Percentiles rank a stretch among this genome's conserved stretches.
Evolutionary conservation across 257 asterid genomes (phyloP).

Genomic region (Eucommia ulmoides): DNA sequence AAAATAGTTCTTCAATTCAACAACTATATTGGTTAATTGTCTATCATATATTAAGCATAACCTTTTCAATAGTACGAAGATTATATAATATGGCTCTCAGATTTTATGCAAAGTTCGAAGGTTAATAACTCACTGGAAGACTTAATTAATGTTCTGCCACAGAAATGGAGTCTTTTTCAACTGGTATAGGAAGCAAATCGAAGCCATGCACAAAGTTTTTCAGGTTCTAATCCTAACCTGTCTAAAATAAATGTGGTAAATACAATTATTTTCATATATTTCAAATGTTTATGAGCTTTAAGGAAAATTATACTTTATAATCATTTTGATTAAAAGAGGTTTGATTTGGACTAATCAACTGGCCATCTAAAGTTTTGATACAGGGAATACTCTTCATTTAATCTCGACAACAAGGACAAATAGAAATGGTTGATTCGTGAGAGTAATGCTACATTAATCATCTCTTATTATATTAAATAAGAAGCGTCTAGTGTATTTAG

Average conservation of each 20-base stretch:
- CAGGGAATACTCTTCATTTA: slow-evolving; percentile 39
- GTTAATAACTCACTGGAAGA: slow-evolving; percentile 23
- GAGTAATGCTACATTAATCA: slow-evolving; percentile 7
- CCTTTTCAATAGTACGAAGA: not conserved
- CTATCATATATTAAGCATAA: slow-evolving; percentile 1
- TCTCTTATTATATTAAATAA: too few species aligned
- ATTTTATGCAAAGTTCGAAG: slow-evolving; percentile 21
- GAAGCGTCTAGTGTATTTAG: too few species aligned
- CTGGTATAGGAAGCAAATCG: slow-evolving; percentile 99
- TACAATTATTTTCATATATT: slow-evolving; percentile 16
- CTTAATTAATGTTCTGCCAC: slow-evolving; percentile 62
- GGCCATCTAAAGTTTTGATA: slow-evolving; percentile 38
- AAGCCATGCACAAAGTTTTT: slow-evolving; percentile 99
- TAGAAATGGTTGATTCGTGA: slow-evolving; percentile 13
- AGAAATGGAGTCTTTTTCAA: slow-evolving; percentile 76
- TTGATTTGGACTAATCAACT: slow-evolving; percentile 35
- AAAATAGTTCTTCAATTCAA: not conserved
- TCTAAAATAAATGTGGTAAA: slow-evolving; percentile 27
- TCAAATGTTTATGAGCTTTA: slow-evolving; percentile 19
- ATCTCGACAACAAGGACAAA: slow-evolving; percentile 14
- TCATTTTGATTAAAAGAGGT: slow-evolving; percentile 9
- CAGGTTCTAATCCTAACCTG: slow-evolving; percentile 94
- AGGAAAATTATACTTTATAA: slow-evolving; percentile 4
- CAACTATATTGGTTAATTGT: slow-evolving; percentile 4
- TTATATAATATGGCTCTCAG: slow-evolving; percentile 9